Base-by-base conservation (phyloP, 441 rosid genomes). In the Cnidoscolus chayamansa region DNA sequence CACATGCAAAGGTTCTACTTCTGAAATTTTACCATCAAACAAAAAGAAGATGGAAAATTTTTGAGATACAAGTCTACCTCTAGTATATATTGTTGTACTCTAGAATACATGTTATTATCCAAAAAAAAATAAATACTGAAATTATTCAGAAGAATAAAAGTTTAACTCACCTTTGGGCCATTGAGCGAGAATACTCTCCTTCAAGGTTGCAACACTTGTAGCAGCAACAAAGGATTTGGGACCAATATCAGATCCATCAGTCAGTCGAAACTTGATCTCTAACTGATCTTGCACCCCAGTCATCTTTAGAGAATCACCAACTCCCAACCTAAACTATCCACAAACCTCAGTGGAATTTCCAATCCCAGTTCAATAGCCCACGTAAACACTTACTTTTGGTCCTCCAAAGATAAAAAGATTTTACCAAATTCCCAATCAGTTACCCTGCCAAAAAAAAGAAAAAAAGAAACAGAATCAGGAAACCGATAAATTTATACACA, bases 241-340 rank as follows among this genome's bases (percentile, higher is more conserved):
- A 66, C 99, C 99, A 13, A 95, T 95, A 86, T 95, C 99, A 0
- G 96, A 86, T 77, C 97, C 98, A 77, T 95, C 97, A 4, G 81
- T 83, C 84, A 95, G 84, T 31, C 98, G 90, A 81, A 95, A 95
- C 86, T 88, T 91, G 82, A 95, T 91, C 87, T 95, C 94, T 72
- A 91, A 77, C 79, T 88, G 96, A 85, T 91, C 87, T 79, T 90
- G 87, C 15, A 88, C 90, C 65, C 81, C 89, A 66, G 88, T 88
- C 98, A 91, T 92, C 73, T 76, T 72, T 76, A 71, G 50, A 63
- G 63, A 68, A 65, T 70, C 71, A 50, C 48, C 65, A 40, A 70
- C 71, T 78, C 61, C 40, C 66, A 68, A 71, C 58, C 67, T 43
- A 79, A 78, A 40, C 73, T 66, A 51, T 70, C 35, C 55, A 12